Evolutionary conservation across 148 eudicot species (phyloP).

Genomic region (Fagopyrum esculentum): DNA sequence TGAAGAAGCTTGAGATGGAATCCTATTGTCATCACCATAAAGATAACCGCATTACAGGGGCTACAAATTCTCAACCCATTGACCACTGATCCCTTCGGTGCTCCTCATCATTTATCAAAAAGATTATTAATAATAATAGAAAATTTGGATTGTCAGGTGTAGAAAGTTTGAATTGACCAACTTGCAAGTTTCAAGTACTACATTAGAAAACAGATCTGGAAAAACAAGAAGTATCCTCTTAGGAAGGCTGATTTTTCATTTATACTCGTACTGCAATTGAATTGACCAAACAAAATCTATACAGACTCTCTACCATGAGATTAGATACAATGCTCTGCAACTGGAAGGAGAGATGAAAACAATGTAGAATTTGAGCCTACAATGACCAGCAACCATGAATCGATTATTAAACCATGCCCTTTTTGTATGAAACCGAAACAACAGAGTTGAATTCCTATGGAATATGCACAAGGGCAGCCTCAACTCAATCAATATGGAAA

Average conservation of each 20-base stretch:
- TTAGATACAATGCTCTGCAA: not conserved
- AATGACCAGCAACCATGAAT: not conserved
- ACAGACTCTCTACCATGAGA: constrained; percentile 3
- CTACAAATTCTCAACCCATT: not conserved
- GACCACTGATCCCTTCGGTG: constrained; percentile 4
- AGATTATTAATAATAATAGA: not conserved
- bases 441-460: not conserved
- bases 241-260: not conserved
- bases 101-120: not conserved
- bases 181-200: constrained; percentile 2
- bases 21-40: not conserved
- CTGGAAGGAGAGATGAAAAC: not conserved
- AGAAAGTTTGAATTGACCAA: not conserved
- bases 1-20: constrained; percentile 13
- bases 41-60: not conserved
- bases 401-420: not conserved
- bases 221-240: not conserved
- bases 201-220: constrained; percentile 3
- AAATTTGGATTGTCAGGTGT: not conserved
- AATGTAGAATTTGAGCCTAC: not conserved
- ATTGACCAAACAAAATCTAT: not conserved
- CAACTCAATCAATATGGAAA: constrained; percentile 9
- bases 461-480: constrained; percentile 1
- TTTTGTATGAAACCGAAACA: not conserved
- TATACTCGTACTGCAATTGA: not conserved